A percentile compares a stretch with the other conserved stretches of the same genome.
phyloP scores from a whole-genome alignment of 306 rosid genomes.

The Rubus idaeus region DNA sequence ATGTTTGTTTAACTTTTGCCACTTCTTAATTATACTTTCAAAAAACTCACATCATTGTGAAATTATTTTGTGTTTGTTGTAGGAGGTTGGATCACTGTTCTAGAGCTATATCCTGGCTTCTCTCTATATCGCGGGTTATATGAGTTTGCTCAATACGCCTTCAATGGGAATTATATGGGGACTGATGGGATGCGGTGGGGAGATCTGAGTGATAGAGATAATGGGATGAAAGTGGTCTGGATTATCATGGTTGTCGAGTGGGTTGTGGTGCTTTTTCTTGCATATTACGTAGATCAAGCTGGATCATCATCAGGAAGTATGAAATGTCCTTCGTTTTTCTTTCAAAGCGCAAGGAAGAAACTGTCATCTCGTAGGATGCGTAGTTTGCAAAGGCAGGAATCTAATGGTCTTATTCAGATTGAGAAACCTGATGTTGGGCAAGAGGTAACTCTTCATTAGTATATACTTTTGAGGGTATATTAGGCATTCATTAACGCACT shows the following conservation, averaged over 20 bases:
- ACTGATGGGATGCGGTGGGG: slow-evolving; percentile 87
- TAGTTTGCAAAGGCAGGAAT: slow-evolving; percentile 59
- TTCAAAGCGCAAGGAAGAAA: slow-evolving; percentile 48
- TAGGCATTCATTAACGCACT: not conserved
- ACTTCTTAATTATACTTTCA: not conserved
- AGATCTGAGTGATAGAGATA: slow-evolving; percentile 58
- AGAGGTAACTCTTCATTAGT: slow-evolving; percentile 54
- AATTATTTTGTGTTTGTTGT: slow-evolving; percentile 15
- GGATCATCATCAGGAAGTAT: slow-evolving; percentile 56
- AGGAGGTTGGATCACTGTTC: slow-evolving; percentile 74
- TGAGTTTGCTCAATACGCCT: slow-evolving; percentile 73
- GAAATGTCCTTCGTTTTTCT: slow-evolving; percentile 59
- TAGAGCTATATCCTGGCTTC: slow-evolving; percentile 87
- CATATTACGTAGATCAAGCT: slow-evolving; percentile 73
- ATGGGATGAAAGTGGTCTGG: slow-evolving; percentile 71
- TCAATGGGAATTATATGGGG: slow-evolving; percentile 57
- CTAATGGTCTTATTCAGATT: slow-evolving; percentile 67
- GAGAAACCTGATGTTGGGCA: slow-evolving; percentile 80
- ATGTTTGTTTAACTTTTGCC: not conserved
- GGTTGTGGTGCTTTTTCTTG: slow-evolving; percentile 59
- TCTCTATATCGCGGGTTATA: slow-evolving; percentile 78
- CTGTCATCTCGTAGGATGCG: slow-evolving; percentile 48
- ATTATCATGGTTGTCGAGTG: slow-evolving; percentile 76
- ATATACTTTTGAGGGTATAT: not conserved
- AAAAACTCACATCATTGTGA: not conserved